These are phyloP conservation scores for Gentiana macrophylla DNA, from an alignment of 257 asterid species.

Conservation along the genomic window DNA sequence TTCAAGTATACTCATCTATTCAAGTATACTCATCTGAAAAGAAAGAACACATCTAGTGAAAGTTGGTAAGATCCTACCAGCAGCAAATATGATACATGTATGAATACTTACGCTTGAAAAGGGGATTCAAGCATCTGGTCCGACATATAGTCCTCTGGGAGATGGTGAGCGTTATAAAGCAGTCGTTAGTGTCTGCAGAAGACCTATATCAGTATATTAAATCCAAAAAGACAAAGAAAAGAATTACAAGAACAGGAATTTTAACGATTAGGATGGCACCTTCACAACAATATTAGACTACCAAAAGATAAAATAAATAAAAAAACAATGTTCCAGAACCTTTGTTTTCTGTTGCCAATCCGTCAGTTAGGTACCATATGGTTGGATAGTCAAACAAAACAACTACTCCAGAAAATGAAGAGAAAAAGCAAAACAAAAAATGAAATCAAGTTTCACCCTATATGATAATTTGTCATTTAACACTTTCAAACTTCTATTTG, in stretches of 20 bases:
- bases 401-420: background rate
- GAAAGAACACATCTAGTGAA: background rate
- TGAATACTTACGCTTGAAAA: slow-evolving; percentile 32
- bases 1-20: background rate
- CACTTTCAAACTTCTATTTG: too few relatives aligned
- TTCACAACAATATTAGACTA: too few relatives aligned
- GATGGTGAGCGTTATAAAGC: slow-evolving; percentile 33
- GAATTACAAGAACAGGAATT: background rate
- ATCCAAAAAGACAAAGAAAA: background rate
- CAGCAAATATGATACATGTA: background rate
- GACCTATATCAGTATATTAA: background rate
- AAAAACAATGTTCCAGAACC: too few relatives aligned
- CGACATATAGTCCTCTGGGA: slow-evolving; percentile 36
- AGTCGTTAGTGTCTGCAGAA: slow-evolving; percentile 31
- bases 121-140: slow-evolving; percentile 36
- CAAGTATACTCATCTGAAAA: background rate
- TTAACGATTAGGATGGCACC: background rate
- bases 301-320: background rate
- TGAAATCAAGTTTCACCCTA: too few relatives aligned
- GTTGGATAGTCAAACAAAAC: background rate
- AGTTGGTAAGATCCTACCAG: background rate
- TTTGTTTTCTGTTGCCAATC: too few relatives aligned
- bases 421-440: too few relatives aligned
- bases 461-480: too few relatives aligned
- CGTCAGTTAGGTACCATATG: background rate